These are phyloP conservation scores for Boletus insuetus DNA, from an alignment of 768 basidiomycete species.

Conservation along the genomic window DNA sequence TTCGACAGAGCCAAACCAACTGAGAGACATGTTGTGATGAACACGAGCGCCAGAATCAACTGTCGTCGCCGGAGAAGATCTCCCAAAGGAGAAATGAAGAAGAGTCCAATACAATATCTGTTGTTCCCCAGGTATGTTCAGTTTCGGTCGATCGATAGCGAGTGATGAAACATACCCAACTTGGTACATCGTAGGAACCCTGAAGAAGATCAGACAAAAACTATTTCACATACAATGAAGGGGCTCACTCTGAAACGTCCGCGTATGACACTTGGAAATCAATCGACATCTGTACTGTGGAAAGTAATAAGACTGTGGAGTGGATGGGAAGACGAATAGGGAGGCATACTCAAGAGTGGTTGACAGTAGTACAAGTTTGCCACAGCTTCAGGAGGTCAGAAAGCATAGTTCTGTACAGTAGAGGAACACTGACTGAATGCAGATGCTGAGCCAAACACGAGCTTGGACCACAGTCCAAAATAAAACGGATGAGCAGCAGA, in stretches of 20 bases:
- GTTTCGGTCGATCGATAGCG: background rate
- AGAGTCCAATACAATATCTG: slow-evolving; percentile 31
- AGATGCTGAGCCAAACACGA: slow-evolving; percentile 17
- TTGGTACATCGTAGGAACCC: slow-evolving; percentile 63
- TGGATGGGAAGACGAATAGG: background rate
- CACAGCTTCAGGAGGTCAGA: slow-evolving; percentile 32
- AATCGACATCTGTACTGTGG: slow-evolving; percentile 32
- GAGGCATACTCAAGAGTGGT: slow-evolving; percentile 62
- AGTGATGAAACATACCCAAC: slow-evolving; percentile 45
- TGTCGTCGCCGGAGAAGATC: slow-evolving; percentile 44
- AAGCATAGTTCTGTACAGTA: background rate
- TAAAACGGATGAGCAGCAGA: slow-evolving; percentile 4
- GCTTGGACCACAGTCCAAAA: slow-evolving; percentile 13
- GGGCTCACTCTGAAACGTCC: slow-evolving; percentile 30
- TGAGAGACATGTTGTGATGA: slow-evolving; percentile 32
- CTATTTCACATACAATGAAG: background rate
- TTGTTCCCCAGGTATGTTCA: background rate
- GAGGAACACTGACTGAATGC: slow-evolving; percentile 16
- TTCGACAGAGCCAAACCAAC: slow-evolving; percentile 38
- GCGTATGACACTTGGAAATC: slow-evolving; percentile 34
- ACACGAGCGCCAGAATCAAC: slow-evolving; percentile 37
- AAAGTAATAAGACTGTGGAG: background rate
- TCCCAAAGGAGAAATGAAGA: slow-evolving; percentile 43
- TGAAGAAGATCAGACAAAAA: slow-evolving; percentile 21
- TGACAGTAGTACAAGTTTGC: slow-evolving; percentile 81